Evolutionary conservation across 2,329 filamentous ascomycete genomes (phyloP).

Genomic region (Sarocladiaceae sp.): DNA sequence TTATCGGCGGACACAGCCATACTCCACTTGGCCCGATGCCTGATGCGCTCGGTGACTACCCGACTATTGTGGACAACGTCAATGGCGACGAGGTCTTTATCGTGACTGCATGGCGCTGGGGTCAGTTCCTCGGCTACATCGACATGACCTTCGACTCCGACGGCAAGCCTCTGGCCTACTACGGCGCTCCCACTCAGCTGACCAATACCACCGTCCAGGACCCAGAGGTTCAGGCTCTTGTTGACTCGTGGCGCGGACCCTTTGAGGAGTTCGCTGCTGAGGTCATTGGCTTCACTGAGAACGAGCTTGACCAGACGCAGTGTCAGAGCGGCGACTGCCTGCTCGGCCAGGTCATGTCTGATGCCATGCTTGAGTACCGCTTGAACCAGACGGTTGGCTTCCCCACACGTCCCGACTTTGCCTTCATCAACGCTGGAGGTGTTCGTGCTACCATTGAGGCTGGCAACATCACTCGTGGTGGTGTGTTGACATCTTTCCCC

Average conservation of each 20-base stretch:
- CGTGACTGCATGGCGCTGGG: constrained; percentile 64
- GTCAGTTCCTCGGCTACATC: constrained; percentile 64
- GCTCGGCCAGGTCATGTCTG: constrained; percentile 49
- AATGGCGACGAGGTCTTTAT: constrained; percentile 64
- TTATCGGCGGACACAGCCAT: constrained; percentile 60
- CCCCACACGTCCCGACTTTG: constrained; percentile 43
- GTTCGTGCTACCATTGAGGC: constrained; percentile 58
- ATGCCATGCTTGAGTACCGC: constrained; percentile 59
- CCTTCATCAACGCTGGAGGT: constrained; percentile 59
- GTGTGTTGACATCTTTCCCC: constrained; percentile 60
- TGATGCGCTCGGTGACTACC: constrained; percentile 55
- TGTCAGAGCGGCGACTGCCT: constrained; percentile 56
- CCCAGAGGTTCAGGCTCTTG: constrained; percentile 48
- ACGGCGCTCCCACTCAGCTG: constrained; percentile 59
- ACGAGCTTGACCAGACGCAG: constrained; percentile 53
- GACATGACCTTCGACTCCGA: constrained; percentile 56
- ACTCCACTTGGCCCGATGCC: constrained; percentile 56
- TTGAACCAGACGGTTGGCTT: constrained; percentile 35
- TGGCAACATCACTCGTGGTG: constrained; percentile 57
- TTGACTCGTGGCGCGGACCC: constrained; percentile 53
- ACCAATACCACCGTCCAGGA: constrained; percentile 58
- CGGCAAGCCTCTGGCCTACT: constrained; percentile 58
- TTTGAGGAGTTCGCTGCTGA: constrained; percentile 57
- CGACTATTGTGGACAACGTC: constrained; percentile 56
- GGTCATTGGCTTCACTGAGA: constrained; percentile 48